Evolutionary conservation across 2,329 filamentous ascomycete genomes (phyloP), one percentile per base, ranked within the genome.

Genomic region (Colletotrichum gloeosporioides): DNA sequence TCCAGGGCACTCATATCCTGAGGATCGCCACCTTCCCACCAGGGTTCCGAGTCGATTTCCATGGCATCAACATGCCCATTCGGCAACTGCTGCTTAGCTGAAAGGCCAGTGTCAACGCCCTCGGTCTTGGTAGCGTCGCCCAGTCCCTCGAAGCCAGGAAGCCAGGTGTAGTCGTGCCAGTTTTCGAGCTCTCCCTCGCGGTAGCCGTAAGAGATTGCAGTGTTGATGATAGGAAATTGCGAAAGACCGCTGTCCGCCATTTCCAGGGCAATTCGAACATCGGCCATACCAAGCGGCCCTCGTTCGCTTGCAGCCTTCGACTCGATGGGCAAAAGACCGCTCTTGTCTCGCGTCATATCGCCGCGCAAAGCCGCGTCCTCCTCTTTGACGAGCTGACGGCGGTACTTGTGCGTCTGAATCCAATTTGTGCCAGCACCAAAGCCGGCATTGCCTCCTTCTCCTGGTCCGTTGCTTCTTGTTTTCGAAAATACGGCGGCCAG

Each of bases 361-460:
- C 96, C 95, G n/a, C 92, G 89, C 55, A 92, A 90, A 31, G 91
- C 92, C 1, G 92, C 90, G 59, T 93, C 90, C 82, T 98, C 96
- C 83, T 98, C 96, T 63, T 89, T 88, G 71, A 92, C 91, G 13
- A 98, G 88, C 82, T 95, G 94, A 75, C 91, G 90, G 78, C 92
- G 92, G 84, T 96, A 98, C 75, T 92, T 93, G 79, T 93, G 91
- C 4, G 95, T 98, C 83, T 96, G 93, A 75, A 98, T 91, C 88
- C 94, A 95, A 44, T 89, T 90, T 57, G 91, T 91, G 57, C 92
- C 93, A 39, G 92, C 89, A 4, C 93, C 93, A 71, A 92, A 92
- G 4, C 91, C 91, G 68, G 91, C 90, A 75, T 87, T 91, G 10
- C 90, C 91, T 22, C 89, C 90, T 76, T 92, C 90, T 34, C 92